phyloP scores from a whole-genome alignment of 495 filamentous ascomycete species.

The Daldinia grandis region DNA sequence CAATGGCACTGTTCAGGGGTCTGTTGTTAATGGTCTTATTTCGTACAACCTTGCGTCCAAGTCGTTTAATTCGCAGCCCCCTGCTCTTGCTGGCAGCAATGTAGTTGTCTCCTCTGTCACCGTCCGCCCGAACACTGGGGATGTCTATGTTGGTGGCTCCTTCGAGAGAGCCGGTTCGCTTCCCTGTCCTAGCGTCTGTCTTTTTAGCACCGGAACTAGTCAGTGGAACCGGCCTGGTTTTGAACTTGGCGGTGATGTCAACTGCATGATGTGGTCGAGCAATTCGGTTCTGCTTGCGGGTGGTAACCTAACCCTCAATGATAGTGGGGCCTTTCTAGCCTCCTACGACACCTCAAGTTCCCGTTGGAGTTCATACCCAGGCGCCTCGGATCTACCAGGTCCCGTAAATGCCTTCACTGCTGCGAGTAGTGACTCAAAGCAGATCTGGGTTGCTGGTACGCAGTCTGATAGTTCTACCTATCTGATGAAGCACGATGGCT shows the following conservation, averaged over 20 bases:
- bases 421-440: constrained; percentile 69
- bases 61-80: constrained; percentile 72
- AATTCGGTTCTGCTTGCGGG: constrained; percentile 74
- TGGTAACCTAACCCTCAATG: constrained; percentile 75
- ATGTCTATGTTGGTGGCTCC: constrained; percentile 86
- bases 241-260: constrained; percentile 71
- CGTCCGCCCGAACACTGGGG: constrained; percentile 67
- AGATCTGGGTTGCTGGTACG: constrained; percentile 82
- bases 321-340: constrained; percentile 68
- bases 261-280: constrained; percentile 77
- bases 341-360: constrained; percentile 72
- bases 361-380: constrained; percentile 71
- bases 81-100: constrained; percentile 70
- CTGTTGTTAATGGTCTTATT: constrained; percentile 74
- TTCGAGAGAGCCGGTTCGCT: constrained; percentile 86
- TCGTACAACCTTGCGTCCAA: constrained; percentile 75
- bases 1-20: constrained; percentile 71
- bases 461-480: constrained; percentile 73
- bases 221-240: constrained; percentile 83
- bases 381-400: constrained; percentile 74
- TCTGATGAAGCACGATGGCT: constrained; percentile 77
- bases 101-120: constrained; percentile 80
- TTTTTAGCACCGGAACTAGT: constrained; percentile 68
- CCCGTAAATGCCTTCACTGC: constrained; percentile 77
- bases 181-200: constrained; percentile 81